A percentile compares a stretch with the other conserved stretches of the same genome.
Evolutionary conservation across 192 early-diverging fungal species (phyloP).

Genomic region (Podila horticola): DNA sequence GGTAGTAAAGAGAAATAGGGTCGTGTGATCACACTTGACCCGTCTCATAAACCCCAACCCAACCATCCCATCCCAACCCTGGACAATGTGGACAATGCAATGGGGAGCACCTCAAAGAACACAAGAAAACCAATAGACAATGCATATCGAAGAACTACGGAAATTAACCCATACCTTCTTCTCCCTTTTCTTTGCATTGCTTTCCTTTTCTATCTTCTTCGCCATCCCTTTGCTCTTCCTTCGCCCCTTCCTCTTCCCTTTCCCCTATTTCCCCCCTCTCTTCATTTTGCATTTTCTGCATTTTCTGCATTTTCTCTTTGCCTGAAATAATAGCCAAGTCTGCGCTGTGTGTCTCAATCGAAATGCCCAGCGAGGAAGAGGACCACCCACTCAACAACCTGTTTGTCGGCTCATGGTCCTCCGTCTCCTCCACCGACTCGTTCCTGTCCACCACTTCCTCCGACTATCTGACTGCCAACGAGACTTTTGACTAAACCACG

Average conservation of each 20-base stretch:
- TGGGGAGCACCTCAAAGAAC: no score
- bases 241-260: not conserved
- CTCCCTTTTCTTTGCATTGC: not conserved
- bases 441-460: conserved; percentile 26
- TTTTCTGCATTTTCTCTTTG: not conserved
- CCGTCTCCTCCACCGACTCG: conserved; percentile 20
- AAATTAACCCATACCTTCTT: not conserved
- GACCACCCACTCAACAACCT: conserved; percentile 13
- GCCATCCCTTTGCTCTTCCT: not conserved
- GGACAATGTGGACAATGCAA: no score
- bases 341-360: conserved; percentile 9
- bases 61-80: no score
- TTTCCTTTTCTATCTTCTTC: no score
- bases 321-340: conserved; percentile 23
- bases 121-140: not conserved
- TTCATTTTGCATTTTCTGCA: not conserved
- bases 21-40: no score
- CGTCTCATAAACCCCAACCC: no score
- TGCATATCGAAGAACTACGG: not conserved
- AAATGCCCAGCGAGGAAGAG: conserved; percentile 19
- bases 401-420: conserved; percentile 34
- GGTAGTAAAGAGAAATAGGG: not conserved
- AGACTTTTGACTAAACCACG: conserved; percentile 14
- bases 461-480: conserved; percentile 33
- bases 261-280: not conserved